Evolutionary conservation across 2,329 filamentous ascomycete species (phyloP).

Genomic region (Diplodia sapinea): DNA sequence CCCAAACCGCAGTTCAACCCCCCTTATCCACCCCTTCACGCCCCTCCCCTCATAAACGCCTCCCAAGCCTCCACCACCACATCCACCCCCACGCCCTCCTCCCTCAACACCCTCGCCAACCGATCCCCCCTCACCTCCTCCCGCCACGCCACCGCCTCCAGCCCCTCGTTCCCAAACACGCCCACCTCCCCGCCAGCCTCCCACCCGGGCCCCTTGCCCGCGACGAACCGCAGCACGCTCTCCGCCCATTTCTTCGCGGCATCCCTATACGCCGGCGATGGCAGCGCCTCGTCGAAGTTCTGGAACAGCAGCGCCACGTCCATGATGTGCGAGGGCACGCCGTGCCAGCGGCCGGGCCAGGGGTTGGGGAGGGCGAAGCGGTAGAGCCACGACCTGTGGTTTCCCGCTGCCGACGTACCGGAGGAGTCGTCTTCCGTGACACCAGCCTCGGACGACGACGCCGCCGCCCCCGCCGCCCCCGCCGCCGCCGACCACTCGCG

Average conservation of each 20-base stretch:
- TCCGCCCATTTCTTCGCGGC: slow-evolving; percentile 39
- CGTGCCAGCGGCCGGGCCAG: slow-evolving; percentile 45
- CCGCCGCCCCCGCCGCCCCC: slow-evolving; percentile 51
- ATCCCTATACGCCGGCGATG: slow-evolving; percentile 35
- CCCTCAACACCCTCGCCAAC: not conserved
- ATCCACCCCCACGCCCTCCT: slow-evolving; percentile 16
- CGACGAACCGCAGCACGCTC: slow-evolving; percentile 45
- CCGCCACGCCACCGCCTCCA: not conserved
- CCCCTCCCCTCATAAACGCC: slow-evolving; percentile 4
- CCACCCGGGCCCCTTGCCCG: slow-evolving; percentile 39
- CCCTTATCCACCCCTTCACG: too few relatives aligned
- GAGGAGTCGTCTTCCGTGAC: too few relatives aligned
- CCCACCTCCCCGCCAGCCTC: slow-evolving; percentile 1
- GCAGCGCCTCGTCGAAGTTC: slow-evolving; percentile 42
- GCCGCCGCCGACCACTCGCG: slow-evolving; percentile 55
- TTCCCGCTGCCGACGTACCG: too few relatives aligned
- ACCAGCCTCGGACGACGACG: slow-evolving; percentile 30
- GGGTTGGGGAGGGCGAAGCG: slow-evolving; percentile 46
- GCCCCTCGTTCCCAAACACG: not conserved
- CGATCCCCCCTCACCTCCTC: slow-evolving; percentile 16
- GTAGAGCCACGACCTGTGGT: slow-evolving; percentile 35
- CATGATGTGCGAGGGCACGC: slow-evolving; percentile 44
- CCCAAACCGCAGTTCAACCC: too few relatives aligned
- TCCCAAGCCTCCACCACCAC: slow-evolving; percentile 21
- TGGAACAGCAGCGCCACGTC: slow-evolving; percentile 45